Base-by-base conservation (phyloP, 495 filamentous ascomycete genomes). In the Halenospora varia region DNA sequence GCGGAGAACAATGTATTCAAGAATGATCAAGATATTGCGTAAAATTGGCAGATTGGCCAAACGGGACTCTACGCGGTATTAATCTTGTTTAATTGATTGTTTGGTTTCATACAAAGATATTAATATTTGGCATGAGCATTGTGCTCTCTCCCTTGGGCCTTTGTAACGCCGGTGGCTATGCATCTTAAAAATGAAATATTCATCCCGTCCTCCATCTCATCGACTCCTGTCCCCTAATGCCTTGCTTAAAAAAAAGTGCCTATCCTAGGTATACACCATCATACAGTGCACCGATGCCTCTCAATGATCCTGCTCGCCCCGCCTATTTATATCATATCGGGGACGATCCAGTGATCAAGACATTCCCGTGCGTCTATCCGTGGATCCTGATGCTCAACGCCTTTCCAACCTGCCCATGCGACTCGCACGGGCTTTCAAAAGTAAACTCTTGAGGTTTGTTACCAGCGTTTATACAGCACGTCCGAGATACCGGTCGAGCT, bases 91-190 rank as follows among this genome's bases (percentile, higher is more conserved):
- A 35, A 6, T 35, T 35, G 13, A 35, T 13, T 35, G 29, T 35
- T 35, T 35, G 29, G 29, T 35, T 35, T 35, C 29, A 35, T 35
- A 35, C 29, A 35, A 35, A 35, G 13, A 35, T 35, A 35, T 35
- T 35, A 35, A 4, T 35, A 35, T 35, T 35, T 35, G 29, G 13
- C 29, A 35, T 35, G 29, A 13, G 13, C 13, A 35, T 35, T 35
- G 29, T 6, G 29, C 29, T 35, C 29, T 35, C 29, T 13, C 29
- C 29, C 29, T 35, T 35, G 29, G 18, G 25, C 39, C 55, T 59
- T 44, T 48, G 19, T 15, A 53, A 65, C 62, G 61, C 62, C 62
- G n/a, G 26, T 53, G 55, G 62, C 62, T 56, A 65, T 65, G 62
- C 62, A 61, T 40, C 35, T 15, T 13, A 49, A 29, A 41, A 47